Evolutionary conservation across 306 rosid species (phyloP).

Genomic region (Dalbergia oliveri): DNA sequence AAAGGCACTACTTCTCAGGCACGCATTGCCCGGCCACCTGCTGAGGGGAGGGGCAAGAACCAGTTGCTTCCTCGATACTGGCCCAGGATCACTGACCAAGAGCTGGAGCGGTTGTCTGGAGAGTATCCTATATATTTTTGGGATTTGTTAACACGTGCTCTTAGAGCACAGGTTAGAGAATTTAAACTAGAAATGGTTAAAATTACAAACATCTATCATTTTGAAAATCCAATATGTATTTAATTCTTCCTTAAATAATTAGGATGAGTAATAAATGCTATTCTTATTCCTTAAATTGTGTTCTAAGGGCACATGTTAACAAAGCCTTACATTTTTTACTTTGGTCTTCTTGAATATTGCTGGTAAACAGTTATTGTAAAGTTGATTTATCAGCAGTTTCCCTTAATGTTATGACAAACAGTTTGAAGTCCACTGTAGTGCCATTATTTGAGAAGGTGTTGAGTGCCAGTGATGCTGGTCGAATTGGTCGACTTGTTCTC

Average conservation of each 20-base stretch:
- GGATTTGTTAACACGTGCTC: background rate
- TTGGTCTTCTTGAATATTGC: constrained; percentile 28
- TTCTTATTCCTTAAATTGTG: no score
- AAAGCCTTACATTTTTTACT: constrained; percentile 14
- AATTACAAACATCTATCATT: no score
- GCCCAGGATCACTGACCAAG: constrained; percentile 98
- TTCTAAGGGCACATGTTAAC: no score
- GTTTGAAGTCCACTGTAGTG: constrained; percentile 92
- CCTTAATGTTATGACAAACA: constrained; percentile 67
- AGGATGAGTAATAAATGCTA: no score
- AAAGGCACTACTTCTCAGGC: constrained; percentile 56
- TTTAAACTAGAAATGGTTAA: background rate
- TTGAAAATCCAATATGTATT: no score
- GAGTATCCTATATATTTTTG: constrained; percentile 76
- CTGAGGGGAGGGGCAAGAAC: constrained; percentile 91
- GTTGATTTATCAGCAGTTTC: constrained; percentile 38
- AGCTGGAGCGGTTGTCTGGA: constrained; percentile 88
- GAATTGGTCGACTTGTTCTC: constrained; percentile 98
- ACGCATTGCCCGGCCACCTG: constrained; percentile 92
- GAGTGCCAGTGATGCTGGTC: constrained; percentile 99
- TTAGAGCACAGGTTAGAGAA: background rate
- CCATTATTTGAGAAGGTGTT: constrained; percentile 96
- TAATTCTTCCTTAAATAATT: no score
- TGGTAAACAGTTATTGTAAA: constrained; percentile 2
- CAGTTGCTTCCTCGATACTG: constrained; percentile 98